Conservation (phyloP, 176 grass and related monocot species). For the Aegilops speltoides region DNA sequence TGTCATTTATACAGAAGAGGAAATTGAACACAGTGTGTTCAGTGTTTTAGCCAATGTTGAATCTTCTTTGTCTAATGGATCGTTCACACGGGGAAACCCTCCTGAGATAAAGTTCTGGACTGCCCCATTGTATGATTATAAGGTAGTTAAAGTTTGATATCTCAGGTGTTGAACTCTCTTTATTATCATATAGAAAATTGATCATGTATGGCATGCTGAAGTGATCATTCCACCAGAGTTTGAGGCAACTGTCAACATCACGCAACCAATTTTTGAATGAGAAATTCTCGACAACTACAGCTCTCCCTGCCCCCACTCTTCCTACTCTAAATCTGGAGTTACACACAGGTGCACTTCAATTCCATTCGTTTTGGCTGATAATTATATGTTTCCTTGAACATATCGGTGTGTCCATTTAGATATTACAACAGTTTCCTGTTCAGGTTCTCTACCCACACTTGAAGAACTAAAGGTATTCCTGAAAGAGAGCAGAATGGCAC, state of each 20-base stretch:
- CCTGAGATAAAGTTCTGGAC: conserved; percentile 75
- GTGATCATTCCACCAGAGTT: conserved; percentile 49
- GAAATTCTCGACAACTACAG: conserved; percentile 49
- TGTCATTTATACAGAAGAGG: conserved; percentile 85
- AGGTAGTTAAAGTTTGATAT: conserved; percentile 53
- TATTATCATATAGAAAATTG: conserved; percentile 11
- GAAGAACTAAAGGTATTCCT: conserved; percentile 75
- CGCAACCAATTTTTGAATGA: conserved; percentile 58
- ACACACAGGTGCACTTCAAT: conserved; percentile 54
- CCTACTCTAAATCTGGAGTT: conserved; percentile 67
- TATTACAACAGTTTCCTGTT: conserved; percentile 32
- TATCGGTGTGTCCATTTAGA: not conserved
- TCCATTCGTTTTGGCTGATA: conserved; percentile 15
- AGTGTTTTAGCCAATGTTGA: conserved; percentile 64
- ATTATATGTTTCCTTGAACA: conserved; percentile 24
- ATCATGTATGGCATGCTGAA: conserved; percentile 36
- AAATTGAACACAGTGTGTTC: conserved; percentile 58
- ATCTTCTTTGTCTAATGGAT: conserved; percentile 60
- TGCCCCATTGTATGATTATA: conserved; percentile 68
- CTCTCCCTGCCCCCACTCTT: conserved; percentile 53
- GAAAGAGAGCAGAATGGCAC: conserved; percentile 20
- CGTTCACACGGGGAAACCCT: conserved; percentile 63
- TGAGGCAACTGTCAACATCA: conserved; percentile 50
- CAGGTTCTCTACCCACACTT: conserved; percentile 73
- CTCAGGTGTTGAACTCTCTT: not conserved